Percentiles rank a stretch among this genome's conserved stretches.
Conservation (phyloP, 768 basidiomycete genomes). For the Hericium alpestre region DNA sequence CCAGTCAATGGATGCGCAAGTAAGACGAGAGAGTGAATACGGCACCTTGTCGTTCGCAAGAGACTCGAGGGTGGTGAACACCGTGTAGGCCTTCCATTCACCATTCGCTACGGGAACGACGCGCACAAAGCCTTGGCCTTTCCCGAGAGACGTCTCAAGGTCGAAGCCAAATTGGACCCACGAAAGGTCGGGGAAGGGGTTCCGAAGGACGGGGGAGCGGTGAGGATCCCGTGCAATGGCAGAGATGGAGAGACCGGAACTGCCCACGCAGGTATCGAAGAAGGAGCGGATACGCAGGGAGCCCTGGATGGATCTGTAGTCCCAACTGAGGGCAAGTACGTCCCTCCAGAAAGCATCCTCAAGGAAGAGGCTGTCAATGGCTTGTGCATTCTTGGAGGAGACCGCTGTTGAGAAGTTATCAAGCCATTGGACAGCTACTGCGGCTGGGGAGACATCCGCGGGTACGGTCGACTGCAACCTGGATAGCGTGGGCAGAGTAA, state of each 20-base stretch:
- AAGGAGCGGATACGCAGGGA: not conserved
- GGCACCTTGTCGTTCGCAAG: conserved; percentile 5
- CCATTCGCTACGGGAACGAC: conserved; percentile 17
- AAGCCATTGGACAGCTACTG: not conserved
- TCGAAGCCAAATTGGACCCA: conserved; percentile 28
- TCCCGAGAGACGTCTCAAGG: conserved; percentile 23
- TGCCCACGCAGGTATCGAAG: not conserved
- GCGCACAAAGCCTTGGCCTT: conserved; percentile 25
- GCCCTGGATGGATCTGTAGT: conserved; percentile 23
- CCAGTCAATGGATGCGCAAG: conserved; percentile 18
- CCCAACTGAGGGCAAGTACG: conserved; percentile 34
- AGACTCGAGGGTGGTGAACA: conserved; percentile 23
- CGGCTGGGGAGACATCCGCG: not conserved
- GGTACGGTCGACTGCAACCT: no score
- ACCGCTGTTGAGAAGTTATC: not conserved
- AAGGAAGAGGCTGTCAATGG: conserved; percentile 17
- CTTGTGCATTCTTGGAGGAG: not conserved
- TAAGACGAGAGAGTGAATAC: conserved; percentile 18
- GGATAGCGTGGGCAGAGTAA: no score
- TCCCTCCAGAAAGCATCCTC: conserved; percentile 32
- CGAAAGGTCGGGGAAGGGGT: conserved; percentile 12
- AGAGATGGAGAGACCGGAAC: conserved; percentile 21
- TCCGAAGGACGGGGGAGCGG: conserved; percentile 15
- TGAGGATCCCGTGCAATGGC: conserved; percentile 21
- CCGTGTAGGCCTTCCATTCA: conserved; percentile 26